phyloP scores from a whole-genome alignment of 129 eudicot species.

The Logfia minima region DNA sequence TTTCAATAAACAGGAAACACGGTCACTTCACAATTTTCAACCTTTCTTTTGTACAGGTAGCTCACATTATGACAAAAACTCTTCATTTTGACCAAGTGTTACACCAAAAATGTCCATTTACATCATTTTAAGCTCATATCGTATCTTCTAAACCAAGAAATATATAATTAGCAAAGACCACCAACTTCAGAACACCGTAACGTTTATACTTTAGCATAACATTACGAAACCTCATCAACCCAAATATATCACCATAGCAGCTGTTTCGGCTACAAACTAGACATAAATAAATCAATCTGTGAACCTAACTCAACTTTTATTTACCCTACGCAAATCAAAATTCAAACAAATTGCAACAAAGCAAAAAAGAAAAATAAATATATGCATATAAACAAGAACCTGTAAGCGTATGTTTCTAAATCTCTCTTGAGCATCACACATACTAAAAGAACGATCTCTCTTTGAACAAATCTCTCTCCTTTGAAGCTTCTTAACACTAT shows the following conservation, averaged over 20 bases:
- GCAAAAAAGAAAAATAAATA: background rate
- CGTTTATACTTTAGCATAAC: background rate
- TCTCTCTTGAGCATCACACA: conserved; percentile 95
- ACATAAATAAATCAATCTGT: background rate
- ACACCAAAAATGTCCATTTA: background rate
- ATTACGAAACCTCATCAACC: background rate
- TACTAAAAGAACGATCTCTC: conserved; percentile 82
- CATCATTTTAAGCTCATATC: background rate
- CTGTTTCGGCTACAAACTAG: background rate
- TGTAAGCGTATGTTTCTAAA: conserved; percentile 81
- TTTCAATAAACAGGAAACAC: background rate
- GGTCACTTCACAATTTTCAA: background rate
- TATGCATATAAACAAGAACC: conserved; percentile 37
- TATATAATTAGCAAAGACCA: background rate
- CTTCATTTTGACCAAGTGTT: background rate
- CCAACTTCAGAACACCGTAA: background rate
- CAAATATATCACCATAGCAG: conserved; percentile 4
- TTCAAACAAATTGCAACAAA: background rate
- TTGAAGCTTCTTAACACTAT: conserved; percentile 92
- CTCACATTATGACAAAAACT: background rate
- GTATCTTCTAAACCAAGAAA: background rate
- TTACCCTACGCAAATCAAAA: background rate
- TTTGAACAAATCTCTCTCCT: conserved; percentile 94
- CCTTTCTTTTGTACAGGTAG: background rate
- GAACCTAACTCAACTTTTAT: background rate